These are phyloP conservation scores for Quercus ilex DNA, from an alignment of 306 rosid species.

Conservation along the genomic window DNA sequence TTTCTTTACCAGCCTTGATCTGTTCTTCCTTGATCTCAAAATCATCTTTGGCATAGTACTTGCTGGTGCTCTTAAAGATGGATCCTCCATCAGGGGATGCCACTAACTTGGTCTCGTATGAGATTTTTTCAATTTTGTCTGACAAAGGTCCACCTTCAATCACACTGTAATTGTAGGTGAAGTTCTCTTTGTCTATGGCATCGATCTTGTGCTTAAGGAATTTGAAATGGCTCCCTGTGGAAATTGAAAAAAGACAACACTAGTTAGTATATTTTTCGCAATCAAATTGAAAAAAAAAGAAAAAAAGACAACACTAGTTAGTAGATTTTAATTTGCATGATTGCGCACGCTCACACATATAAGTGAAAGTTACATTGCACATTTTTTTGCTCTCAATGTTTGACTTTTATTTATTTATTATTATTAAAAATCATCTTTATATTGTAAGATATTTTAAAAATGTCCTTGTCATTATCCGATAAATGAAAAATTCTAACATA, in stretches of 20 bases:
- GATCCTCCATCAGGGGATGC: conserved; percentile 35
- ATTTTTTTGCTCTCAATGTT: too few species aligned
- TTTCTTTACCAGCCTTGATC: neutral
- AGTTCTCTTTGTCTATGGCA: conserved; percentile 19
- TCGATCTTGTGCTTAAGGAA: conserved; percentile 20
- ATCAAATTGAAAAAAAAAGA: neutral
- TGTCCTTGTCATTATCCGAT: too few species aligned
- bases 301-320: too few species aligned
- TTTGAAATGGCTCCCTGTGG: neutral
- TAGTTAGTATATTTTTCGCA: too few species aligned
- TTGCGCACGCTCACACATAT: too few species aligned
- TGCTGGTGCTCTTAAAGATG: conserved; percentile 1
- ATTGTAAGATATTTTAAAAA: too few species aligned
- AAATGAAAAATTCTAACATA: too few species aligned
- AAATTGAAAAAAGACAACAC: neutral
- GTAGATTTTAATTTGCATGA: too few species aligned
- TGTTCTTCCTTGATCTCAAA: neutral
- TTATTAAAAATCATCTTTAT: too few species aligned
- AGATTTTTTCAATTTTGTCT: conserved; percentile 29
- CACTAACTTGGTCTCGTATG: conserved; percentile 22
- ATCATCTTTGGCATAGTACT: conserved; percentile 19
- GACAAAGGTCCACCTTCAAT: conserved; percentile 23
- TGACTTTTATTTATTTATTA: too few species aligned
- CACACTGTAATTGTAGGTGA: conserved; percentile 17
- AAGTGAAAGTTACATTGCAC: too few species aligned